Percentiles rank a stretch among this genome's conserved stretches.
Evolutionary conservation across 331 rosid genomes (phyloP).

Genomic region (Quercus tomentella): DNA sequence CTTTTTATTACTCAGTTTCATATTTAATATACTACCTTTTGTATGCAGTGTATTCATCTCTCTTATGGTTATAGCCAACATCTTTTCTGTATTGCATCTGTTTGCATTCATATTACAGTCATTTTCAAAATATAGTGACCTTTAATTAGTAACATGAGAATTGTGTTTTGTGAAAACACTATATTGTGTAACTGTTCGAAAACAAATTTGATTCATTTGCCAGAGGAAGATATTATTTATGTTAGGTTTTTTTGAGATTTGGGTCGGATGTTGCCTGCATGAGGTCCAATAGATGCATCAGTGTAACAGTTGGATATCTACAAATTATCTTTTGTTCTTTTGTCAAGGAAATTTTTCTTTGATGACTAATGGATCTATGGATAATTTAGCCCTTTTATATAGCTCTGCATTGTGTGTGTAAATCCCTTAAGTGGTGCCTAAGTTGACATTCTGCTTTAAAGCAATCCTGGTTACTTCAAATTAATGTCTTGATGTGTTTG

Average conservation of each 20-base stretch:
- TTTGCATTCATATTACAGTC: background rate
- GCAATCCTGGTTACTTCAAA: no score
- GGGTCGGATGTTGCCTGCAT: background rate
- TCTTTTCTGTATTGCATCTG: background rate
- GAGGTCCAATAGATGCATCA: background rate
- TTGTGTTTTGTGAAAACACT: background rate
- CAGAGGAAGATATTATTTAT: background rate
- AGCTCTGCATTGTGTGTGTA: no score
- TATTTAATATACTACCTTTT: background rate
- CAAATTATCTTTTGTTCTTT: background rate
- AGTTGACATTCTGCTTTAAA: no score
- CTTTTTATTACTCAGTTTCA: background rate
- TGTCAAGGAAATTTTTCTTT: background rate
- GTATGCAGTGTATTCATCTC: background rate
- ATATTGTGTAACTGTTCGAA: background rate
- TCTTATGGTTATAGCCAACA: background rate
- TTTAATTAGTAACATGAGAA: no score
- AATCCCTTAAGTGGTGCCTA: no score
- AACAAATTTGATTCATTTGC: background rate
- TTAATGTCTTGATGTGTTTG: no score
- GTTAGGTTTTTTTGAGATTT: background rate
- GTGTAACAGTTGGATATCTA: background rate
- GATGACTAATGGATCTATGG: background rate
- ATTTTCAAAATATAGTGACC: background rate
- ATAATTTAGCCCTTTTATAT: no score